Conservation (phyloP, 768 basidiomycete species). For the Amanita brunnescens region DNA sequence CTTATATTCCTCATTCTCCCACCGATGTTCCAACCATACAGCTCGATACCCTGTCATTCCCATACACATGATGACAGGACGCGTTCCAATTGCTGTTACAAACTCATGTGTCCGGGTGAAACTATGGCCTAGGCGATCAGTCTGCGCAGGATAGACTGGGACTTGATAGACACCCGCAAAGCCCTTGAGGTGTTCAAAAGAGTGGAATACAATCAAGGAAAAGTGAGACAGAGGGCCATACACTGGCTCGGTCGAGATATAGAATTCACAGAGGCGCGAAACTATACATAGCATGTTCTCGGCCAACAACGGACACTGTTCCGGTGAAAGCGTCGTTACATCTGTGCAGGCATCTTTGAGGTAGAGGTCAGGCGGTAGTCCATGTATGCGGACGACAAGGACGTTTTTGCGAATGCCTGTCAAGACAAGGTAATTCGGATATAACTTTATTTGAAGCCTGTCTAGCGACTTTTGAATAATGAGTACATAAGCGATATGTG, state of each 20-base stretch:
- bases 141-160: conserved; percentile 11
- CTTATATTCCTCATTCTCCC: conserved; percentile 38
- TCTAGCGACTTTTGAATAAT: not conserved
- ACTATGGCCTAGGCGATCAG: conserved; percentile 2
- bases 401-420: not conserved
- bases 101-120: conserved; percentile 15
- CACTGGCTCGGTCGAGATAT: conserved; percentile 15
- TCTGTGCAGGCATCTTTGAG: not conserved
- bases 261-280: conserved; percentile 10
- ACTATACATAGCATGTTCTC: conserved; percentile 15
- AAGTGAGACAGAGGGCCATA: conserved; percentile 1
- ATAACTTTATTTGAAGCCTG: conserved; percentile 7
- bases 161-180: conserved; percentile 13
- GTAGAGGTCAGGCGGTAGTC: conserved; percentile 9
- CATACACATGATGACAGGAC: conserved; percentile 25
- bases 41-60: conserved; percentile 37
- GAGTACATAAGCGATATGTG: not conserved
- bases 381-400: conserved; percentile 15
- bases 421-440: conserved; percentile 2
- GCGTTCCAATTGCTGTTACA: conserved; percentile 16
- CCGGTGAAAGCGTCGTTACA: not conserved
- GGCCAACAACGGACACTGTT: conserved; percentile 12
- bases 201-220: conserved; percentile 9
- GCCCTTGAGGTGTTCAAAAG: conserved; percentile 8
- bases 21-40: conserved; percentile 45